phyloP scores from a whole-genome alignment of 139 green algal genomes.

The Closterium sp. region DNA sequence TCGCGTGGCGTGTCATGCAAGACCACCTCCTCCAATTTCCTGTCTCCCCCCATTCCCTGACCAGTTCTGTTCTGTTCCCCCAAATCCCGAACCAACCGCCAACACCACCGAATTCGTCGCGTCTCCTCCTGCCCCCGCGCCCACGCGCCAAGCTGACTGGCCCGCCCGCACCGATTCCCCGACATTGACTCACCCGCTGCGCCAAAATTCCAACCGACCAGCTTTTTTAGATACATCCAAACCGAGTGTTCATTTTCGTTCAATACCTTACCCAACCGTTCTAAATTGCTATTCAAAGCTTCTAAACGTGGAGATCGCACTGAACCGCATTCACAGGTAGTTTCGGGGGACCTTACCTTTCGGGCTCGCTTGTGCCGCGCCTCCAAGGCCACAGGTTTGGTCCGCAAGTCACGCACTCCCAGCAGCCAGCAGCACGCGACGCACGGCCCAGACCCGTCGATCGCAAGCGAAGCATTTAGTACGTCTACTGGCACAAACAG shows the following conservation, averaged over 20 bases:
- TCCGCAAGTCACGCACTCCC: background rate
- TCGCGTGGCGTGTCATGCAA: background rate
- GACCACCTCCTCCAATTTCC: background rate
- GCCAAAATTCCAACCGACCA: too few relatives aligned
- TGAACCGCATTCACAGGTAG: too few relatives aligned
- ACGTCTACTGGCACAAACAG: background rate
- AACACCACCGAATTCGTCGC: background rate
- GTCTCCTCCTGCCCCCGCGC: background rate
- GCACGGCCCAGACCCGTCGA: background rate
- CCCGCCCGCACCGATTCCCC: background rate
- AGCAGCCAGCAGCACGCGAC: too few relatives aligned
- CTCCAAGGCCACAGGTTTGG: background rate
- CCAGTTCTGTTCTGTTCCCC: too few relatives aligned
- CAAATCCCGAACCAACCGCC: too few relatives aligned
- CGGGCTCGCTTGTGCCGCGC: background rate
- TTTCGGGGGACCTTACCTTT: background rate
- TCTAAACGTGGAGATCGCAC: too few relatives aligned
- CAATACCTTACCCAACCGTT: too few relatives aligned
- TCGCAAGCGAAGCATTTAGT: background rate
- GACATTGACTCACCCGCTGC: background rate
- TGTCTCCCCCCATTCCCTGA: background rate
- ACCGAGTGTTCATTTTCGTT: too few relatives aligned
- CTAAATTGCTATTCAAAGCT: too few relatives aligned
- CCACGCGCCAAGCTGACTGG: background rate
- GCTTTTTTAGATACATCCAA: too few relatives aligned